Evolutionary conservation across 805 yeast species (phyloP), one percentile per base, ranked within the genome.

Genomic region (Brettanomyces naardenensis): DNA sequence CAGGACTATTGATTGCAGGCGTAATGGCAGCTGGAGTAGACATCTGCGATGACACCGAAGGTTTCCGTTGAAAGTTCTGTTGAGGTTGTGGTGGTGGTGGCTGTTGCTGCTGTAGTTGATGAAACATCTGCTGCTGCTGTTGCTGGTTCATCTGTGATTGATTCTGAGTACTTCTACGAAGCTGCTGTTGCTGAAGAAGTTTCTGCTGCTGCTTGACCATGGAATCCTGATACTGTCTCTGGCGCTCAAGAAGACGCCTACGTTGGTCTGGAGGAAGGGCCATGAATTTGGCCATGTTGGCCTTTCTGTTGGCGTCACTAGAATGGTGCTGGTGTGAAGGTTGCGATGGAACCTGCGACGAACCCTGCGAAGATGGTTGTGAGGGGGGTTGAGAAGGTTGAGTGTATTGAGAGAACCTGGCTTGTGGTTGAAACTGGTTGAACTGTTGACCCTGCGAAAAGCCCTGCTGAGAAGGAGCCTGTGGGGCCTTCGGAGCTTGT

Each of bases 141-240:
- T 28, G 42, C 27, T 46, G 50, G 28, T 20, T 21, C 19, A n/a
- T 13, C 21, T 33, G 36, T n/a, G 36, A 22, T 13, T 9, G 26
- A 19, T 21, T 31, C 18, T 19, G 23, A 28, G 6, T 2, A n/a
- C 15, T 33, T 15, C 21, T n/a, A 15, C 14, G 28, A 2, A 11
- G 15, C 52, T 47, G 47, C 36, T 59, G 52, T 44, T 55, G 65
- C 14, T 31, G 43, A 14, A 29, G 40, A 28, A 22, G 51, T 30
- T 51, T 58, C 38, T 54, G 62, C 18, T 55, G 51, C 38, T 42
- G 42, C 22, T 42, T 41, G 48, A 58, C 45, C 47, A 53, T 66
- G 35, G 47, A 45, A 37, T 61, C 52, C 46, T 58, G 65, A 28
- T 60, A 65, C 42, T 58, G 63, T 19, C 41, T 37, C 22, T 38